phyloP scores from a whole-genome alignment of 495 filamentous ascomycete genomes.

The Hypoxylon perforatum region DNA sequence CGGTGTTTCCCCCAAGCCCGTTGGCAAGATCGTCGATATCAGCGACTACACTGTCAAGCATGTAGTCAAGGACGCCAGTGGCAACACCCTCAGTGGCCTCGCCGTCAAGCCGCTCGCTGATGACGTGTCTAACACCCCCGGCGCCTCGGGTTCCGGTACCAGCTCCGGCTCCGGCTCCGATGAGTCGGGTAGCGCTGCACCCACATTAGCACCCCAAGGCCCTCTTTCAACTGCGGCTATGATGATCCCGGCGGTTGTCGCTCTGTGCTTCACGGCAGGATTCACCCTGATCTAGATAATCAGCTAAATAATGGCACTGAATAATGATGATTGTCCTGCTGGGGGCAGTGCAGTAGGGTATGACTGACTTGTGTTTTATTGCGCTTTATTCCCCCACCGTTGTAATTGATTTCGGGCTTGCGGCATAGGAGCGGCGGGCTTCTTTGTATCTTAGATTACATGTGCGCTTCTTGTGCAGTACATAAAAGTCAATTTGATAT shows the following conservation, averaged over 20 bases:
- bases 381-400: slow-evolving; percentile 39
- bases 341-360: slow-evolving; percentile 23
- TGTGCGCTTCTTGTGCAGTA: slow-evolving; percentile 40
- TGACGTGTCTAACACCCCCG: slow-evolving; percentile 51
- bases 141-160: slow-evolving; percentile 11
- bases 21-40: slow-evolving; percentile 55
- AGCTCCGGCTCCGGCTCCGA: slow-evolving; percentile 7
- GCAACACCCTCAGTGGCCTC: slow-evolving; percentile 48
- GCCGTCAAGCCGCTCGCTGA: slow-evolving; percentile 56
- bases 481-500: slow-evolving; percentile 34
- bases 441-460: slow-evolving; percentile 42
- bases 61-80: slow-evolving; percentile 53
- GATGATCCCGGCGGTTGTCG: slow-evolving; percentile 41
- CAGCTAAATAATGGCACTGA: slow-evolving; percentile 32
- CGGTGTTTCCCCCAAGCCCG: slow-evolving; percentile 56
- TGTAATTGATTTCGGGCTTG: slow-evolving; percentile 35
- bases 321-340: slow-evolving; percentile 37
- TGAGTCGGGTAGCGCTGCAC: slow-evolving; percentile 29
- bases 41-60: slow-evolving; percentile 54
- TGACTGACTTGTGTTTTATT: slow-evolving; percentile 26
- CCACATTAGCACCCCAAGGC: slow-evolving; percentile 37
- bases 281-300: slow-evolving; percentile 43
- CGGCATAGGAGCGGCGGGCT: slow-evolving; percentile 22
- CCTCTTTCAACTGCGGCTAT: slow-evolving; percentile 37
- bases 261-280: slow-evolving; percentile 40